Evolutionary conservation across 1,284 basidiomycete species (phyloP).

Genomic region (Coniferiporia weirii): DNA sequence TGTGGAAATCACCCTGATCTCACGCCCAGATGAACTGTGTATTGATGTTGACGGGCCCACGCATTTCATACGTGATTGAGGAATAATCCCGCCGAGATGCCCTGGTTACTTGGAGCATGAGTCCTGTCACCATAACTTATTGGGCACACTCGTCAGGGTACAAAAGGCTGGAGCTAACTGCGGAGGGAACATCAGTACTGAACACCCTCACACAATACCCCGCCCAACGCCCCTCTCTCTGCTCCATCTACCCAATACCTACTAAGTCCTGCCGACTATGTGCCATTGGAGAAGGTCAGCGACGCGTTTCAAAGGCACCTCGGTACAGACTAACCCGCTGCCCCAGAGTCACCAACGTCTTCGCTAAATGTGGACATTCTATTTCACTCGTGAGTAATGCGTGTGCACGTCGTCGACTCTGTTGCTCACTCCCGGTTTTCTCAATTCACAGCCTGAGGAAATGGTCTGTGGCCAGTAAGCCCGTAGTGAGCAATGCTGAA

Average conservation of each 20-base stretch:
- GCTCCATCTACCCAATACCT: not conserved
- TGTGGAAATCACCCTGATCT: not conserved
- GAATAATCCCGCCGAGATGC: not conserved
- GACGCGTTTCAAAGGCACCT: slow-evolving; percentile 10
- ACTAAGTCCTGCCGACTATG: slow-evolving; percentile 33
- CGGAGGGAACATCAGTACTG: not conserved
- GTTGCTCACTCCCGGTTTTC: slow-evolving; percentile 21
- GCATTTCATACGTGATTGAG: not conserved
- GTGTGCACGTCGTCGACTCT: slow-evolving; percentile 14
- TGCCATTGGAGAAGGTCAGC: slow-evolving; percentile 56
- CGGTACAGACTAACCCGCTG: slow-evolving; percentile 4
- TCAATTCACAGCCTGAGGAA: slow-evolving; percentile 46
- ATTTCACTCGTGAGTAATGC: slow-evolving; percentile 44
- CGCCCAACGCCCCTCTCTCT: not conserved
- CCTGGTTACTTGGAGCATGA: not conserved
- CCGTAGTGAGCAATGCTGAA: not conserved
- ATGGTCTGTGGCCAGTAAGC: slow-evolving; percentile 35
- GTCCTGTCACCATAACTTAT: not conserved
- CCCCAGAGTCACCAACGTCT: slow-evolving; percentile 50
- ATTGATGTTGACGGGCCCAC: not conserved
- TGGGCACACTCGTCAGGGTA: not conserved
- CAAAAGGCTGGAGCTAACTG: not conserved
- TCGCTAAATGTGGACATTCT: slow-evolving; percentile 50
- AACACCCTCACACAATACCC: not conserved
- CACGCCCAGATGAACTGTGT: not conserved